Evolutionary conservation across 768 basidiomycete genomes (phyloP).

Genomic region (Russula griseocarnosa): DNA sequence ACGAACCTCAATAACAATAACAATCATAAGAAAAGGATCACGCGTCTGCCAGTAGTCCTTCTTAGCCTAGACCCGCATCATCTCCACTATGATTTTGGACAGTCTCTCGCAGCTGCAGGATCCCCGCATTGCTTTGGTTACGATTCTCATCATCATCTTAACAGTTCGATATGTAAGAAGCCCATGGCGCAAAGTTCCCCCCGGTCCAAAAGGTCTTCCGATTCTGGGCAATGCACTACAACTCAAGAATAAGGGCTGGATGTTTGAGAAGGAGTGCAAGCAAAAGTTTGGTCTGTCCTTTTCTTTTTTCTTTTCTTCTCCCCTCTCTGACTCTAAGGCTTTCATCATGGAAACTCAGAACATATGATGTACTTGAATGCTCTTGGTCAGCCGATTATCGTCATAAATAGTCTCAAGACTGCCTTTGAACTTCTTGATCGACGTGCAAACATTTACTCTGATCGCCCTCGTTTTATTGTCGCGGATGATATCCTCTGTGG

Average conservation of each 20-base stretch:
- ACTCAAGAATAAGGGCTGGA: conserved; percentile 8
- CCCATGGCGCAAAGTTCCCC: conserved; percentile 17
- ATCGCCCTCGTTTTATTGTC: conserved; percentile 33
- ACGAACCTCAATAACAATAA: too few species aligned
- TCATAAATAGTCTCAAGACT: conserved; percentile 35
- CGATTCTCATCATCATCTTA: not conserved
- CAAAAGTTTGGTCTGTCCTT: conserved; percentile 5
- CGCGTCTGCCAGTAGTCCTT: not conserved
- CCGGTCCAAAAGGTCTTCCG: conserved; percentile 15
- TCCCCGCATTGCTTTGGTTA: not conserved
- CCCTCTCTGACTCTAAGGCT: not conserved
- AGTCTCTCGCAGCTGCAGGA: not conserved
- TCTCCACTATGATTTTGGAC: not conserved
- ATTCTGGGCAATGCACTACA: conserved; percentile 14
- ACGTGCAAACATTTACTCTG: conserved; percentile 32
- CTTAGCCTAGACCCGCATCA: not conserved
- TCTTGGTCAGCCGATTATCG: conserved; percentile 26
- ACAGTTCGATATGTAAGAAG: not conserved
- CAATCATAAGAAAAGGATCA: too few species aligned
- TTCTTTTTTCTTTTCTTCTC: not conserved
- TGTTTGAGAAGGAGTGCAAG: conserved; percentile 1
- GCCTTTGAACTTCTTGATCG: conserved; percentile 41
- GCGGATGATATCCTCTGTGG: conserved; percentile 35
- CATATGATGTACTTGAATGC: conserved; percentile 16
- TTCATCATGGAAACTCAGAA: not conserved